phyloP scores from a whole-genome alignment of 192 early-diverging fungal species.

The Podila clonocystis region DNA sequence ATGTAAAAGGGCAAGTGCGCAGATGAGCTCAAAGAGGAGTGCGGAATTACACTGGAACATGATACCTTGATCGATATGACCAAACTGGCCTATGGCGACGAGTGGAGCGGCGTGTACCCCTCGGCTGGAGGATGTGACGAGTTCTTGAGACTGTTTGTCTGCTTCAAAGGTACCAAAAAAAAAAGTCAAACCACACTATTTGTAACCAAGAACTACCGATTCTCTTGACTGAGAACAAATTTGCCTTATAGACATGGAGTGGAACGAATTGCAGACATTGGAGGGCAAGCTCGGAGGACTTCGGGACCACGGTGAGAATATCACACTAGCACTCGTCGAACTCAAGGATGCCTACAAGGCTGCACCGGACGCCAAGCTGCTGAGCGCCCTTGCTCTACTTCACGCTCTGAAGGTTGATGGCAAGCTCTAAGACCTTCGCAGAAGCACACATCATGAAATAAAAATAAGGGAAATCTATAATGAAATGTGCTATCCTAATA shows the following conservation, averaged over 20 bases:
- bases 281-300: slow-evolving; percentile 75
- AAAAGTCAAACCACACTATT: too few relatives aligned
- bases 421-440: slow-evolving; percentile 20
- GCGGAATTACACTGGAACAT: slow-evolving; percentile 70
- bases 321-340: slow-evolving; percentile 72
- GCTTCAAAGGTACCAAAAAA: slow-evolving; percentile 56
- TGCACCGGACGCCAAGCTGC: slow-evolving; percentile 78
- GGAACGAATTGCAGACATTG: slow-evolving; percentile 63
- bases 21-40: slow-evolving; percentile 85
- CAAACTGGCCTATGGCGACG: slow-evolving; percentile 56
- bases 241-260: slow-evolving; percentile 36
- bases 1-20: slow-evolving; percentile 75
- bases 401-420: slow-evolving; percentile 54
- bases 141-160: slow-evolving; percentile 75
- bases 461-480: neutral
- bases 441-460: neutral
- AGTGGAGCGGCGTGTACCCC: slow-evolving; percentile 69
- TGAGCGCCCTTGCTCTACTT: slow-evolving; percentile 72
- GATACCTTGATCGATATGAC: slow-evolving; percentile 75
- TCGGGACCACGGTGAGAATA: slow-evolving; percentile 79
- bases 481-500: neutral
- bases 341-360: slow-evolving; percentile 71
- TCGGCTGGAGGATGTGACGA: slow-evolving; percentile 87
- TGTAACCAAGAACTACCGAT: neutral
- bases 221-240: neutral